A percentile compares a stretch with the other conserved stretches of the same genome.
Evolutionary conservation across 805 yeast species (phyloP).

Genomic region (Barnettozyma sucrosica): DNA sequence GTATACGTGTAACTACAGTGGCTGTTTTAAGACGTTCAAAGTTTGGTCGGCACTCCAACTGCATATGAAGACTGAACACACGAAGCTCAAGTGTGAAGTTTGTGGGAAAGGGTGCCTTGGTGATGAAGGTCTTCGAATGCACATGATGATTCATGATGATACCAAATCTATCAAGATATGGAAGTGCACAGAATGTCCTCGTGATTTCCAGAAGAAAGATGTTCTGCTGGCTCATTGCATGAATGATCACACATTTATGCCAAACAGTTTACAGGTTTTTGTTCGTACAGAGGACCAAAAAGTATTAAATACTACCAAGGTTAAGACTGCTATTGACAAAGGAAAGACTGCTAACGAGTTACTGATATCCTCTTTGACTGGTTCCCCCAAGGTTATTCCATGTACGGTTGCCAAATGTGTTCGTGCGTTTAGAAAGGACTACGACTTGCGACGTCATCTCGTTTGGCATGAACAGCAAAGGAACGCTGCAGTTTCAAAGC

Average conservation of each 20-base stretch:
- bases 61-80: conserved; percentile 70
- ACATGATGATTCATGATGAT: conserved; percentile 66
- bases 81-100: conserved; percentile 53
- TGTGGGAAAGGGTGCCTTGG: conserved; percentile 77
- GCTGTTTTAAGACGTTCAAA: conserved; percentile 54
- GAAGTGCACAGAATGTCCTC: conserved; percentile 56
- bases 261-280: conserved; percentile 11
- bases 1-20: conserved; percentile 56
- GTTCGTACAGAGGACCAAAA: conserved; percentile 1
- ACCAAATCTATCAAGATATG: conserved; percentile 37
- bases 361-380: conserved; percentile 28
- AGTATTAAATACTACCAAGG: conserved; percentile 15
- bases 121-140: conserved; percentile 60
- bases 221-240: conserved; percentile 54
- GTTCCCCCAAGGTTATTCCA: conserved; percentile 26
- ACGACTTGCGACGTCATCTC: conserved; percentile 45
- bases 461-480: conserved; percentile 42
- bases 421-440: conserved; percentile 45
- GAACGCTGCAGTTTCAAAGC: not conserved
- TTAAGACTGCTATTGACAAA: conserved; percentile 22
- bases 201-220: conserved; percentile 48
- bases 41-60: conserved; percentile 70
- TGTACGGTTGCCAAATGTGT: conserved; percentile 50
- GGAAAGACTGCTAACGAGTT: conserved; percentile 27
- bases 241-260: conserved; percentile 31